Base-by-base conservation (phyloP, 768 basidiomycete genomes). In the Cantharellus cinnabarinus region DNA sequence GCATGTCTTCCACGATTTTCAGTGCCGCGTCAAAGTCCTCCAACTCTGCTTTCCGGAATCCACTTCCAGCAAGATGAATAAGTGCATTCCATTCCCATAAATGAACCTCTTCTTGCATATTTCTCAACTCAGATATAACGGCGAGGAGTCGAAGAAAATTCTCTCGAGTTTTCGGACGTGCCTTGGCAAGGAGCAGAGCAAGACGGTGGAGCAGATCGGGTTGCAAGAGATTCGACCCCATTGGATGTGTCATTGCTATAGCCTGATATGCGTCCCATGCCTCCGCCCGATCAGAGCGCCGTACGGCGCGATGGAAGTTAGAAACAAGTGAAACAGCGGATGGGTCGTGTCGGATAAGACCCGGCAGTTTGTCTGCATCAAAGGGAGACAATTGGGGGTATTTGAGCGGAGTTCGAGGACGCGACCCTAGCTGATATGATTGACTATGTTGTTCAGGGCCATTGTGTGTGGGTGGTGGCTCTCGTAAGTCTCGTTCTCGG, bases 11-110 rank as follows among this genome's bases (percentile, higher is more conserved):
- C 34, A 35, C 42, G 51, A 37, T 20, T 41, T 69, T 29, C 67
- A 54, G 34, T 15, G 83, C 76, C 38, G 73, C 71, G 59, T 76
- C 73, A 69, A 82, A 82, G 62, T 85, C 80, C 60, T 75, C 75
- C 56, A 71, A 61, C 37, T 72, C 69, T 48, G 79, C 77, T 66
- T 75, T 79, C 59, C 83, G 75, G 71, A 76, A 79, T 2, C 83
- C 82, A 61, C 75, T 77, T 14, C 80, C 85, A 0, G 81, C 79
- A 65, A 73, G 75, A 63, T 82, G 75, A 61, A 89, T 77, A 51
- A 89, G 73, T 4, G 78, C 72, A 66, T 88, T 89, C 83, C 86
- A 89, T 67, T 87, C 78, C 74, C 79, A 79, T n/a, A 71, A 64
- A 62, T 77, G 72, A 40, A 86, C 67, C 5, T 59, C 70, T 34